Evolutionary conservation across 805 yeast genomes (phyloP), one percentile per base, ranked within the genome.

Genomic region (Teunomyces gatunensis): DNA sequence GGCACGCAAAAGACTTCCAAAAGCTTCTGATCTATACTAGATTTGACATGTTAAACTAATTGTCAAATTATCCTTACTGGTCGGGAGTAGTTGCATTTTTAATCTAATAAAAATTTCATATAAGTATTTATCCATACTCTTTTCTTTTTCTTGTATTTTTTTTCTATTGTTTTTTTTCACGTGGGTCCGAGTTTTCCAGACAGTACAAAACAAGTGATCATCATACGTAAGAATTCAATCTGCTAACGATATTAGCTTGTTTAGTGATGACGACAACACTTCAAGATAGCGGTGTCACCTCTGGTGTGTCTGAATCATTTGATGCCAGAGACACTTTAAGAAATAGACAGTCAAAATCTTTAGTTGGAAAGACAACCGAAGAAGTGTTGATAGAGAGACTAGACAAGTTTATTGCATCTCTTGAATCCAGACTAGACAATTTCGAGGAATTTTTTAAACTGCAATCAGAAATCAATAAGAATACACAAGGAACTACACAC

Each of bases 311-410:
- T 6, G 11, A 5, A 20, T 13, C 5, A 6, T 25, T n/a, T 13
- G 40, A n/a, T 13, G 11, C 20, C 10, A 5, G 39, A 11, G 34
- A 15, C 9, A 27, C 44, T 20, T 11, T 23, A n/a, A 17, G 58
- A 53, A 44, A 47, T 50, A 18, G 58, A 48, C n/a, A 39, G 46
- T 21, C 34, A 9, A 35, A 32, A 17, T 27, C 6, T 29, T 28
- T 39, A 13, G 30, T 30, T 7, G 32, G 15, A 18, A 47, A 44
- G 29, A 28, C 68, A 1, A 65, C 75, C 0, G 77, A 73, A 42
- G 77, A 72, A 52, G 46, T 68, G 2, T 59, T 73, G 48, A 68
- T 72, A 6, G 77, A 72, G 47, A 68, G 67, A 44, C 53, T 73
- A 30, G 77, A 73, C 46, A 53, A 54, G n/a, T 73, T 73, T 46